phyloP scores from a whole-genome alignment of 768 basidiomycete species.

The Chalciporus piperatus region DNA sequence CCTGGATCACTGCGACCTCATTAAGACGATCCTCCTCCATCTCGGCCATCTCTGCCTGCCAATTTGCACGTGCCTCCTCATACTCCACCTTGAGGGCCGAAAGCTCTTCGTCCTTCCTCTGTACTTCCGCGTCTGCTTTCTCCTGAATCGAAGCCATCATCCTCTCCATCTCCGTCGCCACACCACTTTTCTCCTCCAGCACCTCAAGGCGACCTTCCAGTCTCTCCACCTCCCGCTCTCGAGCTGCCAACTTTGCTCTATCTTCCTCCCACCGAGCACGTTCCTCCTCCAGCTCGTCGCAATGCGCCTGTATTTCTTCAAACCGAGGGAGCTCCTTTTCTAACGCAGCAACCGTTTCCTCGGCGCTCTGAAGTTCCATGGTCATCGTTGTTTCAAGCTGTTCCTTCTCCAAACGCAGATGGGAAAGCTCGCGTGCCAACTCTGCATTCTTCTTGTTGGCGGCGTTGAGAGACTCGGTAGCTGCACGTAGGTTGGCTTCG shows the following conservation, averaged over 20 bases:
- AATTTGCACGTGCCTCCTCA: constrained; percentile 45
- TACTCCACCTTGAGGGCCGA: constrained; percentile 37
- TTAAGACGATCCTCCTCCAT: constrained; percentile 51
- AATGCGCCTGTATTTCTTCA: constrained; percentile 45
- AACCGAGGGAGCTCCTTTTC: constrained; percentile 53
- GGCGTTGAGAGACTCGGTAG: constrained; percentile 53
- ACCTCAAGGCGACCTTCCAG: constrained; percentile 44
- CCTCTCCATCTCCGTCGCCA: constrained; percentile 40
- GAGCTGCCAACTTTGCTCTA: constrained; percentile 35
- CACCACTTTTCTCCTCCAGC: constrained; percentile 41
- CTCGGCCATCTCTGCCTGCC: constrained; percentile 48
- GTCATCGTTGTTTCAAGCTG: constrained; percentile 62
- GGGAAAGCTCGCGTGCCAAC: constrained; percentile 57
- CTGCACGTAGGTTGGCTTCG: constrained; percentile 64
- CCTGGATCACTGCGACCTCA: constrained; percentile 43
- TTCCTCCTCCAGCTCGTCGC: constrained; percentile 48
- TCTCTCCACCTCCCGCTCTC: constrained; percentile 35
- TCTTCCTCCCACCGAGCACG: constrained; percentile 51
- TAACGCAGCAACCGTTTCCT: constrained; percentile 60
- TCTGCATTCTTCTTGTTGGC: constrained; percentile 63
- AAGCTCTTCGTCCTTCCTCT: constrained; percentile 41
- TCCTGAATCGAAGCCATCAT: constrained; percentile 35
- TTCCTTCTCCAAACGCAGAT: constrained; percentile 65
- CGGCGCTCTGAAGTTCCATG: constrained; percentile 63
- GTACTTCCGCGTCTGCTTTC: constrained; percentile 36